These are phyloP conservation scores for Nemania sp. DNA, from an alignment of 2,329 filamentous ascomycete species.

Conservation along the genomic window DNA sequence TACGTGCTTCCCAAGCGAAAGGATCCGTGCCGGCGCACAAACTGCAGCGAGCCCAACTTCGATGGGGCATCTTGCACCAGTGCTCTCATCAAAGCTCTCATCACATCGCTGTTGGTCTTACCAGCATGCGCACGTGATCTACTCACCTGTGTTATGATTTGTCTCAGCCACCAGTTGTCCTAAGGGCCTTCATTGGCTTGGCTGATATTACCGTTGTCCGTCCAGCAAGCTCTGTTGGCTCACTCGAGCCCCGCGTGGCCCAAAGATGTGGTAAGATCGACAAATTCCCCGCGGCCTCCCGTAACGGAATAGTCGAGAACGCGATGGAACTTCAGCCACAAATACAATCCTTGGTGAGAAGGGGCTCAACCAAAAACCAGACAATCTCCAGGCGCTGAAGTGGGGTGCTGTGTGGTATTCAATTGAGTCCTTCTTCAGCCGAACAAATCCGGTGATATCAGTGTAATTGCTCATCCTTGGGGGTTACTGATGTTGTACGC, in stretches of 20 bases:
- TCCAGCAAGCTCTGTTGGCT: conserved; percentile 10
- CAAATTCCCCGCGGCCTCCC: conserved; percentile 22
- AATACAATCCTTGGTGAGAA: no score
- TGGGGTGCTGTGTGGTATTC: no score
- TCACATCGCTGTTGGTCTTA: conserved; percentile 4
- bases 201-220: conserved; percentile 18
- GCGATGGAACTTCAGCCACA: conserved; percentile 22
- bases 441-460: no score
- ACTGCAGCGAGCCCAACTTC: no score
- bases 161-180: conserved; percentile 13
- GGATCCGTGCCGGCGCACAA: background rate
- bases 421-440: no score
- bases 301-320: conserved; percentile 24
- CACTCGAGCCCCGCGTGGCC: conserved; percentile 19
- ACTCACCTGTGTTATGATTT: conserved; percentile 2
- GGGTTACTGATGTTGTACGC: no score
- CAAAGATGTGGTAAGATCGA: conserved; percentile 28
- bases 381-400: no score
- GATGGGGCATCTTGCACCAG: no score
- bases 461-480: no score
- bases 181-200: conserved; percentile 10
- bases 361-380: no score
- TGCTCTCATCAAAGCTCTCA: no score
- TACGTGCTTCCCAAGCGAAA: no score
- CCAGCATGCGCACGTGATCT: conserved; percentile 18